phyloP scores from a whole-genome alignment of 2,329 filamentous ascomycete genomes.

The Phaeophleospora eucalypticola region DNA sequence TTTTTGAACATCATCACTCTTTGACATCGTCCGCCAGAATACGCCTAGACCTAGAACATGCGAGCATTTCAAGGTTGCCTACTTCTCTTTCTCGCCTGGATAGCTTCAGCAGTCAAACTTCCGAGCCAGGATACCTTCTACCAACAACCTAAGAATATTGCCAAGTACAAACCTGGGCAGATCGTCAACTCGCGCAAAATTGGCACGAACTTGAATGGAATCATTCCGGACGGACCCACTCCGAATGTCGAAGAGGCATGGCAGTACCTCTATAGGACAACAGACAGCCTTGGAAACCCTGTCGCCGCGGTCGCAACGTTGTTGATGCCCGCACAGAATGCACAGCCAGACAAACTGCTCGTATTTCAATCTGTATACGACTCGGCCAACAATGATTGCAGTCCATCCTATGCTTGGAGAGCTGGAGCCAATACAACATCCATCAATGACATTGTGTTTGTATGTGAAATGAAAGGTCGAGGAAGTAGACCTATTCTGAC shows the following conservation, averaged over 20 bases:
- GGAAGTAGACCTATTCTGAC: neutral
- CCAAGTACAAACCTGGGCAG: conserved; percentile 1
- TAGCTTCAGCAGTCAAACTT: neutral
- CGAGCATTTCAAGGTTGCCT: too few species aligned
- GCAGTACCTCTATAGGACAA: conserved; percentile 18
- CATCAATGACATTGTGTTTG: neutral
- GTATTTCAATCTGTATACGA: conserved; percentile 23
- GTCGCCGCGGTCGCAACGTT: conserved; percentile 16
- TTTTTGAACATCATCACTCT: too few species aligned
- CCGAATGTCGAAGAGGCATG: conserved; percentile 7
- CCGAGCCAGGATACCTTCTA: conserved; percentile 9
- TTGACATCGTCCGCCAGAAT: too few species aligned
- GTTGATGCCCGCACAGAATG: conserved; percentile 7
- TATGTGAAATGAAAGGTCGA: neutral
- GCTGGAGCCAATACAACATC: conserved; percentile 4
- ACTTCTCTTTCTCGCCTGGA: neutral
- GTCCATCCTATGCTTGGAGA: conserved; percentile 33
- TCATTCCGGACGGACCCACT: neutral
- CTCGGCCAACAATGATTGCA: conserved; percentile 35
- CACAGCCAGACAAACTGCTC: conserved; percentile 8
- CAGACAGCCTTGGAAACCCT: conserved; percentile 8
- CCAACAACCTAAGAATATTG: neutral
- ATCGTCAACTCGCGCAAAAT: neutral
- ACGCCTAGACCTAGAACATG: too few species aligned
- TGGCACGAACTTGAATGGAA: neutral